These are phyloP conservation scores for Pseudozyma flocculosa DNA, from an alignment of 1,284 basidiomycete genomes.

Conservation along the genomic window DNA sequence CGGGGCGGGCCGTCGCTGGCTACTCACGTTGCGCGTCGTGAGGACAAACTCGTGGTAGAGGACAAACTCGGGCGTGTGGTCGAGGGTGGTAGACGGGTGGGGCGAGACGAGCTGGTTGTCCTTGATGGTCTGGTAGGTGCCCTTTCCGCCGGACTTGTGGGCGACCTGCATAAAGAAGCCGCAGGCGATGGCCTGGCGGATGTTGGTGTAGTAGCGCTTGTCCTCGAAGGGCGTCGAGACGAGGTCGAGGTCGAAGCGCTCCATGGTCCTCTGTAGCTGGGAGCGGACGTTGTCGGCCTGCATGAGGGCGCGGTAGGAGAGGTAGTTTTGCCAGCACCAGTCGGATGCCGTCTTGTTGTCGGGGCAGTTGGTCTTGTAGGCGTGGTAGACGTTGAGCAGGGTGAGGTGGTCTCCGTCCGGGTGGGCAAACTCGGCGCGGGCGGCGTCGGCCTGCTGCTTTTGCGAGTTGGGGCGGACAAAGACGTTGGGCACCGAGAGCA, in stretches of 20 bases:
- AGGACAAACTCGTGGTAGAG: conserved; percentile 95
- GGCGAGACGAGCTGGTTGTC: conserved; percentile 90
- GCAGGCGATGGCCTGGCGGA: conserved; percentile 81
- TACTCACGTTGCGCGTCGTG: conserved; percentile 72
- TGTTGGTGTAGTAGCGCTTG: conserved; percentile 74
- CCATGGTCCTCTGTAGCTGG: conserved; percentile 90
- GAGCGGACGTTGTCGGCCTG: conserved; percentile 95
- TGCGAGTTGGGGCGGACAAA: conserved; percentile 78
- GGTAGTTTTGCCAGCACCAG: conserved; percentile 92
- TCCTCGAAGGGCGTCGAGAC: conserved; percentile 74
- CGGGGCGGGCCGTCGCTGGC: too few relatives aligned
- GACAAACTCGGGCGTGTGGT: conserved; percentile 91
- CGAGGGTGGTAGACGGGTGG: conserved; percentile 91
- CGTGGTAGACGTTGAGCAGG: conserved; percentile 91
- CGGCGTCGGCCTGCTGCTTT: conserved; percentile 86
- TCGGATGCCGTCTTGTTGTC: conserved; percentile 57
- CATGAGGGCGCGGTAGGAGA: conserved; percentile 77
- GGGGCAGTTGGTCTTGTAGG: conserved; percentile 70
- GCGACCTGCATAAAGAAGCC: conserved; percentile 99
- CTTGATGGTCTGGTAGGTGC: conserved; percentile 72
- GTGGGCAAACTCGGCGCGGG: conserved; percentile 84
- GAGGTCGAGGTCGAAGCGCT: conserved; percentile 71
- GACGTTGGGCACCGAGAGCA: conserved; percentile 89
- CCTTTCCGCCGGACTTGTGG: conserved; percentile 66
- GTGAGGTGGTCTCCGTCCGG: conserved; percentile 96